These are phyloP conservation scores for Aspergillus kassunensis DNA, from an alignment of 495 filamentous ascomycete genomes.

Conservation along the genomic window DNA sequence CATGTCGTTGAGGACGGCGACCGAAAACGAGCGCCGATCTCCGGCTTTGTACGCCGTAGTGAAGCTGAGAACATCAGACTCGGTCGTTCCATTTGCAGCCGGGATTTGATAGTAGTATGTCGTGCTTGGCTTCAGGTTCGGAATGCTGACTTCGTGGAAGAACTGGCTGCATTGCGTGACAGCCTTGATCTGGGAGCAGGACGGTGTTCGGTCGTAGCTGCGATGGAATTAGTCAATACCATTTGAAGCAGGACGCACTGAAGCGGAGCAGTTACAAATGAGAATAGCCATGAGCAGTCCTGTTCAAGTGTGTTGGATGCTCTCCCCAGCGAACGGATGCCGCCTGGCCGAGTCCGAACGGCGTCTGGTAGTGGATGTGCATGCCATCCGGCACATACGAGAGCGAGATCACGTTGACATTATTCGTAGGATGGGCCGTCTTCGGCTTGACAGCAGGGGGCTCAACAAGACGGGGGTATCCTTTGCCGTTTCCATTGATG, in stretches of 20 bases:
- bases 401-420: conserved; percentile 50
- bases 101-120: conserved; percentile 18
- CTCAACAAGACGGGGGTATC: conserved; percentile 50
- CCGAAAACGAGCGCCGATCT: conserved; percentile 24
- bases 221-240: too few relatives aligned
- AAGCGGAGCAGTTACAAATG: conserved; percentile 26
- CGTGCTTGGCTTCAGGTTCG: conserved; percentile 21
- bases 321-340: conserved; percentile 43
- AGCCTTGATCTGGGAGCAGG: conserved; percentile 40
- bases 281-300: conserved; percentile 29
- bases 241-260: neutral
- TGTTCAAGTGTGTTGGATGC: conserved; percentile 22
- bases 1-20: conserved; percentile 47
- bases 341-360: conserved; percentile 42
- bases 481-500: conserved; percentile 50
- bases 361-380: conserved; percentile 53
- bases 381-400: conserved; percentile 48
- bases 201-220: conserved; percentile 50
- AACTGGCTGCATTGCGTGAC: conserved; percentile 50
- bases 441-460: conserved; percentile 49
- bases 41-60: conserved; percentile 40
- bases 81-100: conserved; percentile 28
- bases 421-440: conserved; percentile 41
- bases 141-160: conserved; percentile 36
- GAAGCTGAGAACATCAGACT: conserved; percentile 27